Percentiles rank a stretch among this genome's conserved stretches.
These are phyloP conservation scores for Calamus simplicifolius DNA, from an alignment of 176 grass and related monocot species.

Conservation along the genomic window DNA sequence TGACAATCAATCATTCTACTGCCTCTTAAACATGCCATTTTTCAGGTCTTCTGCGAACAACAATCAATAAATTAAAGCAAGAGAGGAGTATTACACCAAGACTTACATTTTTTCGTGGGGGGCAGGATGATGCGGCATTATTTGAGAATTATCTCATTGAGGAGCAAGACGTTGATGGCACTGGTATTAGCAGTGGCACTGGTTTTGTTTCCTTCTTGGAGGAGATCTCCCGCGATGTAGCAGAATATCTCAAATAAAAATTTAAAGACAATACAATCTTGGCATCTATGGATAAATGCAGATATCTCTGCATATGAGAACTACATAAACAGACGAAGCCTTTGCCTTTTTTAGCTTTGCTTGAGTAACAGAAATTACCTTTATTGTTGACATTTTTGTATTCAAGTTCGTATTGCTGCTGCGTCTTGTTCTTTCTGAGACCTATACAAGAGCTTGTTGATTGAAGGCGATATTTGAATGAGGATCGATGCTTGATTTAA, in stretches of 20 bases:
- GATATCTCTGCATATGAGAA: no score
- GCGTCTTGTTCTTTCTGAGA: no score
- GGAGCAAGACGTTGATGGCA: slow-evolving; percentile 78
- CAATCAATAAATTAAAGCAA: slow-evolving; percentile 61
- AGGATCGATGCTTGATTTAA: no score
- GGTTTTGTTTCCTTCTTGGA: slow-evolving; percentile 87
- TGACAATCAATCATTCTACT: no score
- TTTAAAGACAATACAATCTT: slow-evolving; percentile 13
- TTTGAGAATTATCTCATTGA: slow-evolving; percentile 91
- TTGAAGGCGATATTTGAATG: no score
- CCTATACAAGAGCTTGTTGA: no score
- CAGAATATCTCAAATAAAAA: slow-evolving; percentile 53
- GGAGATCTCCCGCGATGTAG: slow-evolving; percentile 42
- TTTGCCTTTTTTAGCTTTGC: no score
- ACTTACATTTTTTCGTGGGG: slow-evolving; percentile 61
- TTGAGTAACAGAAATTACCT: no score
- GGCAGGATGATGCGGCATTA: slow-evolving; percentile 51
- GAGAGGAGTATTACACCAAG: slow-evolving; percentile 81
- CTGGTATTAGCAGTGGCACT: slow-evolving; percentile 30
- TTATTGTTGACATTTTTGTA: no score
- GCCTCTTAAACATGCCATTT: not conserved
- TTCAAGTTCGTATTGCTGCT: no score
- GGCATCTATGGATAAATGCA: no score
- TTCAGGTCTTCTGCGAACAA: slow-evolving; percentile 66
- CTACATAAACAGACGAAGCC: no score